phyloP scores from a whole-genome alignment of 306 rosid species.

The Sechiopsis laciniata region DNA sequence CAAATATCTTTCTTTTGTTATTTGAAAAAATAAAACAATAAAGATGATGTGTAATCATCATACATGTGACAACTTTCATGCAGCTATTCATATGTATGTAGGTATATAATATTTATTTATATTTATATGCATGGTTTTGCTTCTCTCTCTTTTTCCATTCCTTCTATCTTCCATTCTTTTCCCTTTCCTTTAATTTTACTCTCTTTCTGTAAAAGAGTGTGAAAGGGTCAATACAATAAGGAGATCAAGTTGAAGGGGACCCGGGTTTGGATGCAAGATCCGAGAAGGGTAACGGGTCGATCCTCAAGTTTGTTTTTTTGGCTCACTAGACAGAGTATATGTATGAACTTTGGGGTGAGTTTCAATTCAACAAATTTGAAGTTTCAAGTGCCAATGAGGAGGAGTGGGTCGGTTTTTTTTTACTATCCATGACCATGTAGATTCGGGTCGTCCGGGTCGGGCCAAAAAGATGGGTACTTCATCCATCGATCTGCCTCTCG shows the following conservation, averaged over 20 bases:
- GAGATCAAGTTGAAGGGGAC: background rate
- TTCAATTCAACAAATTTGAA: background rate
- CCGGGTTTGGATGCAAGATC: no score
- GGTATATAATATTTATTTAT: background rate
- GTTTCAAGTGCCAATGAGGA: background rate
- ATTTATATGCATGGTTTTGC: background rate
- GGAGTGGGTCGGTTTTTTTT: background rate
- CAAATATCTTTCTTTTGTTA: background rate
- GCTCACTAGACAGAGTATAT: background rate
- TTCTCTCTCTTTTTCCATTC: no score
- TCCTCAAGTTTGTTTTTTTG: background rate
- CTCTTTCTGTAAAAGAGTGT: background rate
- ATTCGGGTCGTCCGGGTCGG: slow-evolving; percentile 80
- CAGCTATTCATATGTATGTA: background rate
- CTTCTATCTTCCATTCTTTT: slow-evolving; percentile 11
- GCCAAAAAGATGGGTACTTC: slow-evolving; percentile 92
- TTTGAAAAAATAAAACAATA: background rate
- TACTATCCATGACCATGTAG: slow-evolving; percentile 73
- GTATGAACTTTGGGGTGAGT: background rate
- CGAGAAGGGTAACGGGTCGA: slow-evolving; percentile 26
- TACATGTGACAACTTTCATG: slow-evolving; percentile 17
- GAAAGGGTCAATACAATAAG: slow-evolving; percentile 17
- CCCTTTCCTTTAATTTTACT: slow-evolving; percentile 31
- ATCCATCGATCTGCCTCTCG: slow-evolving; percentile 85
- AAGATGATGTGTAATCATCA: slow-evolving; percentile 18